Evolutionary conservation across 2,329 filamentous ascomycete genomes (phyloP).

Genomic region (Fusarium tupiense): DNA sequence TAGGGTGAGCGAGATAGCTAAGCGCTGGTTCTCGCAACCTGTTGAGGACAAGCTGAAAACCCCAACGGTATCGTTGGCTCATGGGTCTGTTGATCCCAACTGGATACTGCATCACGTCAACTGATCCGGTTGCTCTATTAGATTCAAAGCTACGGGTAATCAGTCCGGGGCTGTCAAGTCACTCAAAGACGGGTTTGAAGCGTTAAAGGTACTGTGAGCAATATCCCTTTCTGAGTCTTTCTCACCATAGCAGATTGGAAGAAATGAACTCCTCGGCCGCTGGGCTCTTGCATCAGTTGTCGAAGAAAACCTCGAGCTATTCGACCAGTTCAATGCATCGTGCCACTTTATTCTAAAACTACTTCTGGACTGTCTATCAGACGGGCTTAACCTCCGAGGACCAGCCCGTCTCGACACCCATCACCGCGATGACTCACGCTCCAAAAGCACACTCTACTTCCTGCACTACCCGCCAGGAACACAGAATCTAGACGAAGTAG

Average conservation of each 20-base stretch:
- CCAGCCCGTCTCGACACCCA: background rate
- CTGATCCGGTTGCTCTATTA: background rate
- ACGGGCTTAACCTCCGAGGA: background rate
- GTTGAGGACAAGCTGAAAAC: conserved; percentile 10
- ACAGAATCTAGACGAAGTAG: conserved; percentile 5
- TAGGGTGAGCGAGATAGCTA: background rate
- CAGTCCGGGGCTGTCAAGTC: conserved; percentile 5
- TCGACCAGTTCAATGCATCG: conserved; percentile 3
- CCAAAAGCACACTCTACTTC: conserved; percentile 21
- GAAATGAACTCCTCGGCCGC: background rate
- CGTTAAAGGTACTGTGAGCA: background rate
- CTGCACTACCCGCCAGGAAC: conserved; percentile 7
- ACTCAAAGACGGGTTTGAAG: conserved; percentile 8
- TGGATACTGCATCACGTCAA: background rate
- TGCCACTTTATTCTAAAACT: conserved; percentile 18
- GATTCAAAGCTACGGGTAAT: conserved; percentile 16
- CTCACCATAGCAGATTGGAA: background rate
- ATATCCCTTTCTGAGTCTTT: background rate
- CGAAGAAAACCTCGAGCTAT: background rate
- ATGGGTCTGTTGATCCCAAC: background rate
- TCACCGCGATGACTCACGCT: conserved; percentile 11
- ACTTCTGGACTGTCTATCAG: conserved; percentile 9
- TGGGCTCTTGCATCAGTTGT: conserved; percentile 13
- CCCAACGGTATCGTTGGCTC: conserved; percentile 17
- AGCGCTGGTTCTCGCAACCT: conserved; percentile 7